Percentiles rank a stretch among this genome's conserved stretches.
Evolutionary conservation across 208 protist genomes (phyloP).

Genomic region (Crithidia acanthocephali): DNA sequence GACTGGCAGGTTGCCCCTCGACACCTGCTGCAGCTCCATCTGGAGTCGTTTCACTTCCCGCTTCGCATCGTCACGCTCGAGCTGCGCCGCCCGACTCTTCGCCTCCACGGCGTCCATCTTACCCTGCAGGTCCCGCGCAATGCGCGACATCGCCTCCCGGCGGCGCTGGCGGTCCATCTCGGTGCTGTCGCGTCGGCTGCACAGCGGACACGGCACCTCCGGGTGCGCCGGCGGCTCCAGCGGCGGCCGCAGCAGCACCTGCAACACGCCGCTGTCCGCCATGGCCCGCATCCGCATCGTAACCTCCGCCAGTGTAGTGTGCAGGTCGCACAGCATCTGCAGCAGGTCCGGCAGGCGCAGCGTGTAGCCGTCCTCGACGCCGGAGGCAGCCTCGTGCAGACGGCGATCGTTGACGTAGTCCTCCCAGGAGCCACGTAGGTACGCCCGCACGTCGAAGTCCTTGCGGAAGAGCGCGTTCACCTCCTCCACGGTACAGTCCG

Average conservation of each 20-base stretch:
- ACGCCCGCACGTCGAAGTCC: constrained; percentile 77
- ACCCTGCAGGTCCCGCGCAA: constrained; percentile 75
- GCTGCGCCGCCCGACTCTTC: constrained; percentile 72
- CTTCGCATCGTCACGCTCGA: constrained; percentile 67
- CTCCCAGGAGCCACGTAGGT: constrained; percentile 55
- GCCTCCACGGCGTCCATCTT: constrained; percentile 70
- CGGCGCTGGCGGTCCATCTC: constrained; percentile 54
- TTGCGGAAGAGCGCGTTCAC: constrained; percentile 77
- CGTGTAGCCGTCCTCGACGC: constrained; percentile 29
- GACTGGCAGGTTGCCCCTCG: constrained; percentile 4
- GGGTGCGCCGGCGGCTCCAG: constrained; percentile 68
- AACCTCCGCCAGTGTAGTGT: constrained; percentile 68
- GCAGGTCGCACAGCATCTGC: constrained; percentile 78
- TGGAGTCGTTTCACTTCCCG: constrained; percentile 50
- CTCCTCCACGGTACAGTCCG: constrained; percentile 80
- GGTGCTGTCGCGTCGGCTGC: constrained; percentile 62
- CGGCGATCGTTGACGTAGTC: constrained; percentile 18
- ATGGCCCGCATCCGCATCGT: constrained; percentile 72
- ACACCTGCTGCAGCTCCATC: constrained; percentile 49
- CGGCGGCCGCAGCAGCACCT: constrained; percentile 59
- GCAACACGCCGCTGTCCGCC: constrained; percentile 57
- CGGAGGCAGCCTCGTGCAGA: constrained; percentile 9
- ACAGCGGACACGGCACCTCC: constrained; percentile 73
- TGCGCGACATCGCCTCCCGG: constrained; percentile 67
- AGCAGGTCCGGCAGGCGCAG: constrained; percentile 58